Evolutionary conservation across 345 rosid species (phyloP).

Genomic region (Arabidopsis arenosa): DNA sequence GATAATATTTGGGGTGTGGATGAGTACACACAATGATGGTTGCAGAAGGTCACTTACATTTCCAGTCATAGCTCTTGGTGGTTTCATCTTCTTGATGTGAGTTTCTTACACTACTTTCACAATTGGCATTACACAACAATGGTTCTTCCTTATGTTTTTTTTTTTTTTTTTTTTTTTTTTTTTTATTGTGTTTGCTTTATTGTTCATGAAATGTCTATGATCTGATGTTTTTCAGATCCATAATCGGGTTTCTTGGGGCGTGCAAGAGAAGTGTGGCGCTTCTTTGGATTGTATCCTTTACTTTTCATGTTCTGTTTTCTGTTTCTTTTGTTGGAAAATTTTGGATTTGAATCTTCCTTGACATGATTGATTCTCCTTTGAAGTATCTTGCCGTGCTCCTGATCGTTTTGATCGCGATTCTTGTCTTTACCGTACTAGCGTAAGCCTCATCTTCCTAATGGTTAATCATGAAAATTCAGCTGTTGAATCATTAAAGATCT

Average conservation of each 20-base stretch:
- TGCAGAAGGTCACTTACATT: constrained; percentile 85
- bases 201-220: neutral
- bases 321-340: neutral
- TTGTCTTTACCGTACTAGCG: constrained; percentile 92
- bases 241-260: constrained; percentile 92
- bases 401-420: constrained; percentile 74
- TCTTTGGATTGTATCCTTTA: constrained; percentile 98
- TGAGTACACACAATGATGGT: constrained; percentile 88
- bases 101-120: constrained; percentile 28
- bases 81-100: constrained; percentile 74
- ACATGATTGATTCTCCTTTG: constrained; percentile 45
- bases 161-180: neutral
- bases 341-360: constrained; percentile 50
- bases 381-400: constrained; percentile 81
- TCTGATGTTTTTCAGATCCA: constrained; percentile 61
- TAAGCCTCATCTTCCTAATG: constrained; percentile 53
- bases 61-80: constrained; percentile 87
- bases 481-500: neutral
- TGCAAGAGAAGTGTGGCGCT: constrained; percentile 75
- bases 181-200: neutral
- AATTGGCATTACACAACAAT: constrained; percentile 5
- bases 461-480: neutral
- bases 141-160: neutral
- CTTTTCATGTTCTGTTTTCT: constrained; percentile 17
- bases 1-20: constrained; percentile 86